Base-by-base conservation (phyloP, 2,329 filamentous ascomycete genomes). In the Colletotrichum caudatum region DNA sequence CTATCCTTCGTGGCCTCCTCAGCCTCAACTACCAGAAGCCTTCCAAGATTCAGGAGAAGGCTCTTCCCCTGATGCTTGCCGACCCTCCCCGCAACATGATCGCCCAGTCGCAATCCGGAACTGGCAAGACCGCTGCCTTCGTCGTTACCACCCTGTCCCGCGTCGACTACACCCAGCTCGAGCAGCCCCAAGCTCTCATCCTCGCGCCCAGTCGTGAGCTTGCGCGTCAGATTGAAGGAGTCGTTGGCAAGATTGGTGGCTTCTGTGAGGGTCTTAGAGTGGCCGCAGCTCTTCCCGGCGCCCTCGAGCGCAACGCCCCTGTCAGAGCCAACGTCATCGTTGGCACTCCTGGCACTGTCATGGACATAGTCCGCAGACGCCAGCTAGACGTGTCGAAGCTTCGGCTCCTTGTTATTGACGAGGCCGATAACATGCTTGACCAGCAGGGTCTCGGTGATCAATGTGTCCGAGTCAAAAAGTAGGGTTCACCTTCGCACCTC, bases 381-480 rank as follows among this genome's bases (percentile, higher is more conserved):
- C 88, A 93, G 78, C 88, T 99, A 74, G 90, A 97, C 76, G 82
- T 90, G 0, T 89, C 87, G 23, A 83, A 90, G 69, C 86, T 99
- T 76, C 93, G 91, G 81, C 89, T 97, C 11, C 88, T 99, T 73
- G 95, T 98, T 67, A 88, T 99, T 64, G 96, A 99, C 78, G 96
- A 99, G 84, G 96, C 96, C 69, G 96, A 99, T 84, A 98, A 98
- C 84, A 99, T 99, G 96, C 85, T 99, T 72, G 96, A 98, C 79
- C 92, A 95, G 82, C 94, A 97, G 82, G 95, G 96, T 63, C 87
- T 99, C 66, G 96, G 96, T 64, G 96, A 98, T 71, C 96, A 99
- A 83, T 98, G 95, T 82, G 89, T 94, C 76, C 91, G 95, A 75
- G 94, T 98, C 76, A 97, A 97, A 85, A 82, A 83, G 94, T 96